These are phyloP conservation scores for Rhodomyrtus psidioides DNA, from an alignment of 441 rosid species.

Conservation along the genomic window DNA sequence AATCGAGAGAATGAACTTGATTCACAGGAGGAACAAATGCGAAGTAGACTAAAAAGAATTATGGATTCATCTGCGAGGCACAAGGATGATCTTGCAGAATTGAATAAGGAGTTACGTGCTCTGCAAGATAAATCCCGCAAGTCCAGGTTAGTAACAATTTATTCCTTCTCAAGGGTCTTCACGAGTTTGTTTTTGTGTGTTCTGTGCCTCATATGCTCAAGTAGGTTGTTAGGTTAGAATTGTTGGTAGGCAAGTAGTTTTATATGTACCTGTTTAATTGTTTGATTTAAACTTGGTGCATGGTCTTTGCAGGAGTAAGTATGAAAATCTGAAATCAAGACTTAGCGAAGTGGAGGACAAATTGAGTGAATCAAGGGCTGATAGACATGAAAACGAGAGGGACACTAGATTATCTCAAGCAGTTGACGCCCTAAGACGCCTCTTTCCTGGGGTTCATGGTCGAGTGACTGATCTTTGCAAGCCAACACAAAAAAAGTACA, in stretches of 20 bases:
- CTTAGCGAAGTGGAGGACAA: slow-evolving; percentile 79
- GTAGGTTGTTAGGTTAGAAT: background rate
- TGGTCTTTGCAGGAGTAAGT: slow-evolving; percentile 45
- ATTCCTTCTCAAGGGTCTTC: background rate
- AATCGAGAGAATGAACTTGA: slow-evolving; percentile 74
- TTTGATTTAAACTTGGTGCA: background rate
- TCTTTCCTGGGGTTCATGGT: slow-evolving; percentile 96
- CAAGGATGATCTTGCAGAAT: slow-evolving; percentile 52
- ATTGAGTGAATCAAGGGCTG: slow-evolving; percentile 90
- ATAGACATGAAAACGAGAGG: slow-evolving; percentile 89
- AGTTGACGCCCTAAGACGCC: slow-evolving; percentile 85
- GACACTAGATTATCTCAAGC: slow-evolving; percentile 89
- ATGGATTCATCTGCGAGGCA: slow-evolving; percentile 50
- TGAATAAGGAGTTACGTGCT: slow-evolving; percentile 56
- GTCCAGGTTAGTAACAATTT: slow-evolving; percentile 45
- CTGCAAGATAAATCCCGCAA: slow-evolving; percentile 76
- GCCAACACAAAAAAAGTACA: slow-evolving; percentile 89
- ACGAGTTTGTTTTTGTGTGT: background rate
- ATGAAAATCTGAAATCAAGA: slow-evolving; percentile 71
- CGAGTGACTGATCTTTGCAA: slow-evolving; percentile 97
- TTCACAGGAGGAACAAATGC: slow-evolving; percentile 75
- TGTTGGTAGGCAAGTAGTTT: background rate
- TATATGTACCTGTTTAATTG: background rate
- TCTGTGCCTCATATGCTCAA: background rate
- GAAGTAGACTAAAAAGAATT: slow-evolving; percentile 52